Base-by-base conservation (phyloP, 441 rosid genomes). In the Aquilaria agallochum region DNA sequence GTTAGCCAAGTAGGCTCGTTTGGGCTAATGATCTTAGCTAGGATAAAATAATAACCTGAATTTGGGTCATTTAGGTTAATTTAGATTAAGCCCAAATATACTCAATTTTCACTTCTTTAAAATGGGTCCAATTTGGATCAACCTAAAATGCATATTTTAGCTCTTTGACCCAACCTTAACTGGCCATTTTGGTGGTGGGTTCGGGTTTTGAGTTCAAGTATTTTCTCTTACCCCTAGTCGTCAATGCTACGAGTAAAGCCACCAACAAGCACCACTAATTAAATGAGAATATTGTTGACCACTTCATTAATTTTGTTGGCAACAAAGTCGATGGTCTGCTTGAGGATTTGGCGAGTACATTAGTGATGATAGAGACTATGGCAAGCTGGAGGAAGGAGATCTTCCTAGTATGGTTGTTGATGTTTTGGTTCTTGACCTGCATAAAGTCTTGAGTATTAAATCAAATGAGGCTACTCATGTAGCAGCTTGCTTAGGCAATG, bases 241-340 rank as follows among this genome's bases (percentile, higher is more conserved):
- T 91, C 96, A 71, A 95, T 82, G 69, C 97, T 92, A 69, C 97
- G 91, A 57, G 97, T 97, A 65, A 95, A 95, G 82, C 96, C 86
- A 32, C 99, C 99, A 2, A 91, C 80, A 55, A 79, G 88, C 10
- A 92, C 95, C 1, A 95, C 96, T 14, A 96, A 87, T 80, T 91
- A 96, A 33, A 95, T 83, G 56, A 95, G 80, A 76, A 94, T 80
- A 76, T 77, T 69, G 11, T 59, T 74, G 14, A 9, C 45, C 20
- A 57, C 14, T 46, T 54, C 48, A 40, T 47, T 55, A 53, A 30
- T 51, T 31, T 64, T 45, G 50, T 56, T 42, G 20, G 13, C 56
- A 15, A 9, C 44, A 63, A 53, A 52, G 50, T 64, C 72, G 55
- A 31, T 70, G 10, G 27, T 20, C 27, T 20, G 27, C 27, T 20